phyloP scores from a whole-genome alignment of 116 monocot genomes.

The Posidonia oceanica region DNA sequence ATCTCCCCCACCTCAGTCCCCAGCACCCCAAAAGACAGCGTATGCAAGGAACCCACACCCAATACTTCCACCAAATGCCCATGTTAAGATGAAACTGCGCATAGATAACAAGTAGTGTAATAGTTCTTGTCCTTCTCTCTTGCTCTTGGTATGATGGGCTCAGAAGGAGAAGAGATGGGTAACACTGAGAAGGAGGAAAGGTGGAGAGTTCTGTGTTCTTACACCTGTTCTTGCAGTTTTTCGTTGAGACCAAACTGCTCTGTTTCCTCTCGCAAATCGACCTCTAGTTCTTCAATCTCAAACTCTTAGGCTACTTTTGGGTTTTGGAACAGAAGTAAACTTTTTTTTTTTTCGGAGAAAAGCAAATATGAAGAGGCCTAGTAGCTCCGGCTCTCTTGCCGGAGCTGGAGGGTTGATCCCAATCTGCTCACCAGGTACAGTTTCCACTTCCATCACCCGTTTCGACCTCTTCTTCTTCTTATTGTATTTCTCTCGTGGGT shows the following conservation, averaged over 20 bases:
- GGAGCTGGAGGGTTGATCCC: background rate
- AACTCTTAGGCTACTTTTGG: background rate
- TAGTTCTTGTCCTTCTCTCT: background rate
- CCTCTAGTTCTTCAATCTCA: background rate
- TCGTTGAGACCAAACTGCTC: background rate
- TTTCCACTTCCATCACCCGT: background rate
- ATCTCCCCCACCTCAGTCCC: background rate
- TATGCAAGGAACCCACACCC: background rate
- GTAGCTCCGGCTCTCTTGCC: slow-evolving; percentile 3
- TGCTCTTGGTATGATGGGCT: background rate
- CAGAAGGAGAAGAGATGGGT: background rate
- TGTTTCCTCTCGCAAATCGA: background rate
- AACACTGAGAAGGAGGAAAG: background rate
- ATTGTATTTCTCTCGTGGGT: background rate
- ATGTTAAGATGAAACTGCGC: background rate
- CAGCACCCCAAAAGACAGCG: background rate
- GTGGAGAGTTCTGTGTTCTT: background rate
- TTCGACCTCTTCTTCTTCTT: background rate
- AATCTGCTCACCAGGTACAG: background rate
- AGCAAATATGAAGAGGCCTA: slow-evolving; percentile 3
- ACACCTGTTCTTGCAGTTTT: background rate
- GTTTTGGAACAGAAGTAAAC: background rate
- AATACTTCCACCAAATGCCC: background rate
- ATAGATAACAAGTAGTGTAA: background rate
- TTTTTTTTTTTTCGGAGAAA: background rate